A percentile compares a stretch with the other conserved stretches of the same genome.
phyloP scores from a whole-genome alignment of 495 filamentous ascomycete genomes.

The Eremomyces bilateralis region DNA sequence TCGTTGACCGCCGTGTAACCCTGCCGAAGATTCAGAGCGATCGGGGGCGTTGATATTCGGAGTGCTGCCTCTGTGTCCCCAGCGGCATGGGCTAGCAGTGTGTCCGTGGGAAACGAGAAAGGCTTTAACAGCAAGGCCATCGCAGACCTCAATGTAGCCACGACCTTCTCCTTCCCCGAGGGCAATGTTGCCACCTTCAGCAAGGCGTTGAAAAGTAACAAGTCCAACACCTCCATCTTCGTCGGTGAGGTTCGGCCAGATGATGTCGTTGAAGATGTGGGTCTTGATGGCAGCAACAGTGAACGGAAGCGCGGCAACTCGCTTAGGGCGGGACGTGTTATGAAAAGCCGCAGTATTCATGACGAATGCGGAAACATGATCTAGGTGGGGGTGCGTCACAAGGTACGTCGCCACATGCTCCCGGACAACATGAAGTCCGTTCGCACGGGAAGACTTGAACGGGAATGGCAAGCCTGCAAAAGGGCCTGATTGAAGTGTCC shows the following conservation, averaged over 20 bases:
- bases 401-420: constrained; percentile 67
- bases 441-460: constrained; percentile 37
- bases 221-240: constrained; percentile 88
- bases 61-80: constrained; percentile 16
- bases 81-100: constrained; percentile 39
- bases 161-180: constrained; percentile 50
- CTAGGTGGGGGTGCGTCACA: constrained; percentile 86
- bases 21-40: constrained; percentile 5
- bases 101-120: constrained; percentile 71
- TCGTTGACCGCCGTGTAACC: neutral
- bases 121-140: constrained; percentile 58
- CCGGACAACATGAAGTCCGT: constrained; percentile 56
- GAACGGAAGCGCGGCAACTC: constrained; percentile 60
- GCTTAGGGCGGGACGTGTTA: constrained; percentile 52
- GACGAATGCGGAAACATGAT: constrained; percentile 77
- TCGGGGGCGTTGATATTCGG: constrained; percentile 12
- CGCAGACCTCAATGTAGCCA: constrained; percentile 69
- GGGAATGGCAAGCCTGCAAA: constrained; percentile 57
- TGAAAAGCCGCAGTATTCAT: constrained; percentile 75
- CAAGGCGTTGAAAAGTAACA: constrained; percentile 70
- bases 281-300: constrained; percentile 75
- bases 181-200: constrained; percentile 66
- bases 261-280: constrained; percentile 92
- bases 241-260: constrained; percentile 94
- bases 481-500: constrained; percentile 27